These are phyloP conservation scores for Wickerhamomyces kurtzmanii DNA, from an alignment of 805 yeast genomes.

Conservation along the genomic window DNA sequence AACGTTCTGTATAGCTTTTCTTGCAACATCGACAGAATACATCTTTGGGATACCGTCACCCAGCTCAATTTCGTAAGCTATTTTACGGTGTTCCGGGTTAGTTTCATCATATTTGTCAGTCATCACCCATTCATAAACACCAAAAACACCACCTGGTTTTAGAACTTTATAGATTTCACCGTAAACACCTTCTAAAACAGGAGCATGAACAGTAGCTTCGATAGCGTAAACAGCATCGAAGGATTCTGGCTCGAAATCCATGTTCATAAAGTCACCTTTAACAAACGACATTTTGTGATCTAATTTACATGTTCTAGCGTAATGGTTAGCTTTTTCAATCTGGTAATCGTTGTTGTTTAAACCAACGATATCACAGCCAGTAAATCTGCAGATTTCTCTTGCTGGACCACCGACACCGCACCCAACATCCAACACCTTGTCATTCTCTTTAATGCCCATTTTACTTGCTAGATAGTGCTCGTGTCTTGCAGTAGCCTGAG, in stretches of 20 bases:
- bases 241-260: constrained; percentile 86
- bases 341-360: constrained; percentile 96
- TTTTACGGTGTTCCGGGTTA: constrained; percentile 83
- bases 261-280: constrained; percentile 98
- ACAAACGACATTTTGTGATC: constrained; percentile 73
- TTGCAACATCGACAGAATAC: constrained; percentile 81
- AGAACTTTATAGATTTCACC: constrained; percentile 88
- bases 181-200: constrained; percentile 91
- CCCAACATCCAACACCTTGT: constrained; percentile 93
- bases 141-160: constrained; percentile 96
- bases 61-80: constrained; percentile 93
- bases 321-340: constrained; percentile 81
- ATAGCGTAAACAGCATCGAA: constrained; percentile 97
- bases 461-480: constrained; percentile 90
- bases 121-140: constrained; percentile 99
- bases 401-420: constrained; percentile 99
- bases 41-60: constrained; percentile 99
- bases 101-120: constrained; percentile 85
- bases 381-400: constrained; percentile 87
- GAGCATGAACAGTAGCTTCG: constrained; percentile 98
- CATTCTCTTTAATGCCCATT: constrained; percentile 68
- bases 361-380: constrained; percentile 81
- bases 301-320: constrained; percentile 58
- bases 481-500: constrained; percentile 93
- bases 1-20: constrained; percentile 71